These are phyloP conservation scores for Salix suchowensis DNA, from an alignment of 345 rosid genomes.

Conservation along the genomic window DNA sequence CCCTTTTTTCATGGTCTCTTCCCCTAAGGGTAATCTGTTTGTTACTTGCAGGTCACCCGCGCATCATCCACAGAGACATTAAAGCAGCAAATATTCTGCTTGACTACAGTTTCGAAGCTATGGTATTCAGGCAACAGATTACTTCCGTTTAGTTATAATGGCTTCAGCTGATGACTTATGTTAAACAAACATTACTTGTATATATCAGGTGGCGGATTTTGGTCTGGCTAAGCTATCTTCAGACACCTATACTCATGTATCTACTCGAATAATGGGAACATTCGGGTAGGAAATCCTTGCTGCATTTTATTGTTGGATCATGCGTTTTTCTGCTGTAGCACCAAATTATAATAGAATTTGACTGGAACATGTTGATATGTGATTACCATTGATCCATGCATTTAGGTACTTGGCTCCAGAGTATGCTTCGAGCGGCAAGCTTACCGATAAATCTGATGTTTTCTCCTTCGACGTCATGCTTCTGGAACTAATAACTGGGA, in stretches of 20 bases:
- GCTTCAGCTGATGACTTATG: not conserved
- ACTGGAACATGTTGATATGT: not conserved
- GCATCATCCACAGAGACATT: conserved; percentile 89
- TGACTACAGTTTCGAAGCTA: conserved; percentile 64
- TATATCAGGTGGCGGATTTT: conserved; percentile 75
- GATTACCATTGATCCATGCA: not conserved
- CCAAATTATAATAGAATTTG: not conserved
- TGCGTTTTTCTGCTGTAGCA: not conserved
- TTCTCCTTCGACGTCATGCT: conserved; percentile 87
- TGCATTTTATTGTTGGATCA: not conserved
- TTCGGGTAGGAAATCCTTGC: conserved; percentile 53
- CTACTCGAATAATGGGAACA: conserved; percentile 96
- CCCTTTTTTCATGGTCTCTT: not conserved
- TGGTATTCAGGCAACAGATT: conserved; percentile 36
- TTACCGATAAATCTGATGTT: conserved; percentile 88
- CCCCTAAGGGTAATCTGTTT: not conserved
- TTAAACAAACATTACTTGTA: not conserved
- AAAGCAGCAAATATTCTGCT: conserved; percentile 81
- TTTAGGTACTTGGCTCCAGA: conserved; percentile 90
- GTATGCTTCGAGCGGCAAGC: conserved; percentile 84
- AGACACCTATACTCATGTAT: conserved; percentile 70
- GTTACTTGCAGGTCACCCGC: conserved; percentile 67
- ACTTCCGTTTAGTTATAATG: not conserved
- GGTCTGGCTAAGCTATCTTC: conserved; percentile 81
- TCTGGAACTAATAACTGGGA: conserved; percentile 80